These are phyloP conservation scores for Protomyces gravidus DNA, from an alignment of 1,139 yeast genomes.

Conservation along the genomic window DNA sequence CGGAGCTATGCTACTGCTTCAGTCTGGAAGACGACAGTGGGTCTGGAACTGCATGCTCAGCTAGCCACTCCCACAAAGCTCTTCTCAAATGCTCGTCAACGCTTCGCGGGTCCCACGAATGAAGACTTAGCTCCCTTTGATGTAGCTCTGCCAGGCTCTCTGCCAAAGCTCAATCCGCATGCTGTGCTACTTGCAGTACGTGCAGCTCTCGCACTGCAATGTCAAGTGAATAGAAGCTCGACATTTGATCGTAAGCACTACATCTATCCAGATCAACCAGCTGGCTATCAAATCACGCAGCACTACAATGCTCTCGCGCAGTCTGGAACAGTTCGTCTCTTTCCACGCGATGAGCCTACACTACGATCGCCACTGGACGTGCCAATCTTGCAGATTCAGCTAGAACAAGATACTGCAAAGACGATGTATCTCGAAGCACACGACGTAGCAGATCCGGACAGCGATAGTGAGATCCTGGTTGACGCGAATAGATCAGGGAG, in stretches of 20 bases:
- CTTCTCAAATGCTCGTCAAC: constrained; percentile 39
- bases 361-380: constrained; percentile 36
- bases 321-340: constrained; percentile 56
- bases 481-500: constrained; percentile 82
- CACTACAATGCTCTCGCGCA: constrained; percentile 73
- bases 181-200: constrained; percentile 67
- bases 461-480: constrained; percentile 41
- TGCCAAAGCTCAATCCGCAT: constrained; percentile 73
- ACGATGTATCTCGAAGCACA: constrained; percentile 52
- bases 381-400: constrained; percentile 44
- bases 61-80: constrained; percentile 26
- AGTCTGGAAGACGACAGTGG: constrained; percentile 24
- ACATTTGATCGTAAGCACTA: constrained; percentile 91
- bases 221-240: constrained; percentile 54
- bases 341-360: constrained; percentile 52
- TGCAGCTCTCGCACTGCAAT: constrained; percentile 67
- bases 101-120: constrained; percentile 58
- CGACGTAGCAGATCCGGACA: constrained; percentile 31
- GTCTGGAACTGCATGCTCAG: constrained; percentile 36
- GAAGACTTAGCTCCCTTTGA: constrained; percentile 72
- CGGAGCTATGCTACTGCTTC: neutral
- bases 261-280: constrained; percentile 93
- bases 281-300: constrained; percentile 95
- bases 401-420: constrained; percentile 69
- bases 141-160: constrained; percentile 87